Percentiles rank a stretch among this genome's conserved stretches.
phyloP scores from a whole-genome alignment of 164 flowering plant species.

The Santalum album region DNA sequence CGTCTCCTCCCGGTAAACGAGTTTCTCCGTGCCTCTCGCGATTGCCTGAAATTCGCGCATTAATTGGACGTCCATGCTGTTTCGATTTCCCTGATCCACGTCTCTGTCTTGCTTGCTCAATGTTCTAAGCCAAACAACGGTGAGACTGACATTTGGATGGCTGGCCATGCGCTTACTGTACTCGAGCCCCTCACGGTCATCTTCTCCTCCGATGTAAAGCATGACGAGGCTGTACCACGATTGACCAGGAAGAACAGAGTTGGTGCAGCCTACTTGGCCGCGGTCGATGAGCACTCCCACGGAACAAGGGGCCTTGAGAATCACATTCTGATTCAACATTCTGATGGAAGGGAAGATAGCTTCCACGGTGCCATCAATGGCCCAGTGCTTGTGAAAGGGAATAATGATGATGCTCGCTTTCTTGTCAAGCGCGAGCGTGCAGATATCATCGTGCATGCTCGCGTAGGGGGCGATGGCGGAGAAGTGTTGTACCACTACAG shows the following conservation, averaged over 20 bases:
- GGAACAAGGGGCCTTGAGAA: background rate
- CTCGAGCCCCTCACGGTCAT: background rate
- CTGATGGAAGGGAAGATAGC: background rate
- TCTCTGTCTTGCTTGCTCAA: too few species aligned
- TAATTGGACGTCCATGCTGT: too few species aligned
- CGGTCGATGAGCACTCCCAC: background rate
- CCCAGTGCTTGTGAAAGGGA: background rate
- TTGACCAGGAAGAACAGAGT: background rate
- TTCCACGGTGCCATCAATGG: background rate
- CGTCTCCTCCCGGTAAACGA: background rate
- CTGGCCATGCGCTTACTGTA: background rate
- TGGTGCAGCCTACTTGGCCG: background rate
- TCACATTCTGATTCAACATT: background rate
- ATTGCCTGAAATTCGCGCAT: background rate
- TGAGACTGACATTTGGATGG: background rate
- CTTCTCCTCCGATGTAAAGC: background rate
- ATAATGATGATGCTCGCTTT: background rate
- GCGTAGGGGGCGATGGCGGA: background rate
- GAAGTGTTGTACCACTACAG: background rate
- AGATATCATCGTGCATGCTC: background rate
- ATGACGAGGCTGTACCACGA: background rate
- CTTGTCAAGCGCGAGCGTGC: background rate
- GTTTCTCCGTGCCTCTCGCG: background rate
- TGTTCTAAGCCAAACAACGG: background rate
- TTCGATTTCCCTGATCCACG: background rate